A percentile compares a stretch with the other conserved stretches of the same genome.
These are phyloP conservation scores for Hericium rajendrae DNA, from an alignment of 768 basidiomycete species.

Conservation along the genomic window DNA sequence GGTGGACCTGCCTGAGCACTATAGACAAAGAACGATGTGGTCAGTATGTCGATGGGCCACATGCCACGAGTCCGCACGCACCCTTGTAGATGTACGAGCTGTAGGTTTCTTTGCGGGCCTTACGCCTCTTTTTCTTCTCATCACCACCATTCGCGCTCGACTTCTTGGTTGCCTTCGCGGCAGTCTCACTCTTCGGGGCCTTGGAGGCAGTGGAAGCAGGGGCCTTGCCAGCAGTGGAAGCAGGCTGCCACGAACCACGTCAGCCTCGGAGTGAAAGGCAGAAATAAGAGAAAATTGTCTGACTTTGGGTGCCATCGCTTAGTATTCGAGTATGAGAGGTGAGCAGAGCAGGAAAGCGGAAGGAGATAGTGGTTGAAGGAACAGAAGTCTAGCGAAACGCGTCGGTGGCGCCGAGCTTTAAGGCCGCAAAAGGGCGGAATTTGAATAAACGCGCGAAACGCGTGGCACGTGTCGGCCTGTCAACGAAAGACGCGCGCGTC, in stretches of 20 bases:
- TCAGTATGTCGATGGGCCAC: neutral
- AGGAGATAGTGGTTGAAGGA: neutral
- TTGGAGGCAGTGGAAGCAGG: constrained; percentile 62
- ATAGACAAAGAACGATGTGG: neutral
- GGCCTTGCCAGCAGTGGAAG: constrained; percentile 79
- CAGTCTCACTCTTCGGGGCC: constrained; percentile 54
- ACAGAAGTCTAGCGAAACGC: neutral
- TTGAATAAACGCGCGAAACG: neutral
- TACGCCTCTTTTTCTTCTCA: constrained; percentile 83
- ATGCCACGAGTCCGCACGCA: constrained; percentile 15
- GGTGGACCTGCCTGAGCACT: constrained; percentile 97
- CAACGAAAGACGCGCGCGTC: neutral
- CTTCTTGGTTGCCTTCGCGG: constrained; percentile 73
- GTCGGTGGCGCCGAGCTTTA: neutral
- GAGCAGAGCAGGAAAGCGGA: neutral
- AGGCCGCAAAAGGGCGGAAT: neutral
- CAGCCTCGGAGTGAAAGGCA: too few species aligned
- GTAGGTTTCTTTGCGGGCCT: constrained; percentile 85
- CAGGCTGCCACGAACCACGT: constrained; percentile 25
- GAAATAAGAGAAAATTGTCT: too few species aligned
- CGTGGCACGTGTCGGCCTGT: neutral
- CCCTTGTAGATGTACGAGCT: constrained; percentile 90
- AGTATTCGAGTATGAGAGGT: neutral
- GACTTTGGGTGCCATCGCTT: neutral
- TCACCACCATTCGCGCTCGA: constrained; percentile 49